phyloP scores from a whole-genome alignment of 2,329 filamentous ascomycete species.

The Zopfia rhizophila region DNA sequence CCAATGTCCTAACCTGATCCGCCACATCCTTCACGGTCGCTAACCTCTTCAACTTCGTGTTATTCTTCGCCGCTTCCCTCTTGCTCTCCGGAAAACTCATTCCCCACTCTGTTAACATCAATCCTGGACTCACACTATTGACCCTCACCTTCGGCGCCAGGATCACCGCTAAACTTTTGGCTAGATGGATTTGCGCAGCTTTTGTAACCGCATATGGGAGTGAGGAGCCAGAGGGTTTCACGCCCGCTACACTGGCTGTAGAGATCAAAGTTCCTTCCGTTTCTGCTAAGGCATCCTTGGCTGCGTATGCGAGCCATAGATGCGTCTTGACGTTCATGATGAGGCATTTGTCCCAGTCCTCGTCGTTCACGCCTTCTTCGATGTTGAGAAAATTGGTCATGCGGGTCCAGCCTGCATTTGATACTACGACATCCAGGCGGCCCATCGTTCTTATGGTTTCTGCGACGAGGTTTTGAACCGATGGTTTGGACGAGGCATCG shows the following conservation, averaged over 20 bases:
- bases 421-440: conserved; percentile 59
- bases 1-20: conserved; percentile 47
- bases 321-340: conserved; percentile 68
- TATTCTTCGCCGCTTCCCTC: conserved; percentile 54
- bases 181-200: conserved; percentile 75
- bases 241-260: conserved; percentile 72
- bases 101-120: conserved; percentile 69
- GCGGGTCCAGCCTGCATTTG: conserved; percentile 70
- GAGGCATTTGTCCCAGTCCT: conserved; percentile 74
- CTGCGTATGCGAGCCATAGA: conserved; percentile 65
- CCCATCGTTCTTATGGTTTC: conserved; percentile 59
- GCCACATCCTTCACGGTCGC: conserved; percentile 63
- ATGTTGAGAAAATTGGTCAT: conserved; percentile 69
- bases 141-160: conserved; percentile 71
- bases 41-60: conserved; percentile 61
- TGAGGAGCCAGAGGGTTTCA: conserved; percentile 71
- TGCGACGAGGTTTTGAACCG: conserved; percentile 55
- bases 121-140: conserved; percentile 72
- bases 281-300: conserved; percentile 67
- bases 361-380: conserved; percentile 66
- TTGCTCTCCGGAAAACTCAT: conserved; percentile 59
- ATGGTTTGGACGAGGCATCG: conserved; percentile 56
- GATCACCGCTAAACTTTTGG: conserved; percentile 71
- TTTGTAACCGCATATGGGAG: conserved; percentile 82
- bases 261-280: conserved; percentile 72